These are phyloP conservation scores for Fonsecaea multimorphosa DNA, from an alignment of 2,329 filamentous ascomycete genomes.

Conservation along the genomic window DNA sequence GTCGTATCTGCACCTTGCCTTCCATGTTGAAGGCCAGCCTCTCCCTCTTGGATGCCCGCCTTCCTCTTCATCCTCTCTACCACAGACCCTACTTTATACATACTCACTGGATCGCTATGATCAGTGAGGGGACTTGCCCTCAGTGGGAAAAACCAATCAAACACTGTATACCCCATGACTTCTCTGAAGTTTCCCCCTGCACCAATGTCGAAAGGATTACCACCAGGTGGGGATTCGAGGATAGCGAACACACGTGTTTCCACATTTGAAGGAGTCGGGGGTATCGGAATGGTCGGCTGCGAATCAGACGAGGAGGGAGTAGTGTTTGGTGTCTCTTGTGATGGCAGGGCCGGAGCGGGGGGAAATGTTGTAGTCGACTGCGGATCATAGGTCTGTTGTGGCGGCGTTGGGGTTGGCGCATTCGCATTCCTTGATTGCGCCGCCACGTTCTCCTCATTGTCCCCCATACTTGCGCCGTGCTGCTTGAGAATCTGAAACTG, in stretches of 20 bases:
- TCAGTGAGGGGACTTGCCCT: constrained; percentile 74
- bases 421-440: neutral
- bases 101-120: constrained; percentile 69
- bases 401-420: neutral
- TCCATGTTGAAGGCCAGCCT: neutral
- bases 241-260: constrained; percentile 77
- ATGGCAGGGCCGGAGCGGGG: neutral
- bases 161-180: constrained; percentile 73
- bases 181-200: constrained; percentile 72
- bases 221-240: constrained; percentile 71
- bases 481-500: constrained; percentile 36
- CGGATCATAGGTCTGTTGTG: constrained; percentile 23
- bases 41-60: constrained; percentile 1
- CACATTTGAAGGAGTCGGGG: constrained; percentile 30
- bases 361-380: constrained; percentile 16
- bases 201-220: constrained; percentile 87
- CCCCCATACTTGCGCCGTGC: constrained; percentile 25
- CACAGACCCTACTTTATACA: constrained; percentile 70
- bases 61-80: constrained; percentile 61
- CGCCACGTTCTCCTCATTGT: constrained; percentile 23
- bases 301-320: constrained; percentile 5
- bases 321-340: neutral
- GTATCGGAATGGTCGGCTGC: neutral
- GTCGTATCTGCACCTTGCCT: neutral
- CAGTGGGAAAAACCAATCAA: constrained; percentile 84